These are phyloP conservation scores for Calamus simplicifolius DNA, from an alignment of 176 grass and related monocot genomes.

Conservation along the genomic window DNA sequence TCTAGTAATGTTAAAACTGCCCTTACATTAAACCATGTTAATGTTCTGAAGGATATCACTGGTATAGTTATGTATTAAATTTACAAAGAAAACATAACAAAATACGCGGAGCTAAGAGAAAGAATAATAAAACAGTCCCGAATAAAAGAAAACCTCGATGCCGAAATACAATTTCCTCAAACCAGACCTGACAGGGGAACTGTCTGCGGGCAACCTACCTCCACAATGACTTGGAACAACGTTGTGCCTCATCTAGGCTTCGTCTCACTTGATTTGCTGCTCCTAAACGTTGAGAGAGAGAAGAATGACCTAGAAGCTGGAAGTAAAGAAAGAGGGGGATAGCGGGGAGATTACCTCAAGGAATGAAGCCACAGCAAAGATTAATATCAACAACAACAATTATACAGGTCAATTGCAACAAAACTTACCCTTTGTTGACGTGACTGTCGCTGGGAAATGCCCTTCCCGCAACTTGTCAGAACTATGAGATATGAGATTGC, in stretches of 20 bases:
- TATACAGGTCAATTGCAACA: neutral
- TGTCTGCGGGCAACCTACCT: slow-evolving; percentile 6
- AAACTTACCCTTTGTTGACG: slow-evolving; percentile 68
- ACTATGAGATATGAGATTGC: slow-evolving; percentile 37
- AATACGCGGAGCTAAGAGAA: neutral
- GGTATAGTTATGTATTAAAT: neutral
- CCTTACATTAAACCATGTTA: slow-evolving; percentile 13
- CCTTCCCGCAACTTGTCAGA: slow-evolving; percentile 56
- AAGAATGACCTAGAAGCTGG: slow-evolving; percentile 91
- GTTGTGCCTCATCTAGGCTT: slow-evolving; percentile 64
- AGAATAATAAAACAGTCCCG: slow-evolving; percentile 1
- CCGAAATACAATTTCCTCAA: slow-evolving; percentile 27
- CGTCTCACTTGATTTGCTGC: slow-evolving; percentile 82
- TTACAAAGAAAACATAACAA: neutral
- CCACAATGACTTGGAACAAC: neutral
- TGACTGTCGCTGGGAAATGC: slow-evolving; percentile 25
- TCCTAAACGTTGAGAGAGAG: slow-evolving; percentile 98
- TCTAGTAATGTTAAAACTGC: neutral
- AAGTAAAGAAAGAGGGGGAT: slow-evolving; percentile 19
- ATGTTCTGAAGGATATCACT: neutral
- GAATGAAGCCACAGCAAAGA: slow-evolving; percentile 5
- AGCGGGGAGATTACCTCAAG: neutral
- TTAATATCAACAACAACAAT: neutral
- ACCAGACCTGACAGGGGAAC: slow-evolving; percentile 29
- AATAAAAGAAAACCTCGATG: too few relatives aligned